Evolutionary conservation across 2,329 filamentous ascomycete genomes (phyloP), one percentile per base, ranked within the genome.

Genomic region (Fusarium tuaranense): DNA sequence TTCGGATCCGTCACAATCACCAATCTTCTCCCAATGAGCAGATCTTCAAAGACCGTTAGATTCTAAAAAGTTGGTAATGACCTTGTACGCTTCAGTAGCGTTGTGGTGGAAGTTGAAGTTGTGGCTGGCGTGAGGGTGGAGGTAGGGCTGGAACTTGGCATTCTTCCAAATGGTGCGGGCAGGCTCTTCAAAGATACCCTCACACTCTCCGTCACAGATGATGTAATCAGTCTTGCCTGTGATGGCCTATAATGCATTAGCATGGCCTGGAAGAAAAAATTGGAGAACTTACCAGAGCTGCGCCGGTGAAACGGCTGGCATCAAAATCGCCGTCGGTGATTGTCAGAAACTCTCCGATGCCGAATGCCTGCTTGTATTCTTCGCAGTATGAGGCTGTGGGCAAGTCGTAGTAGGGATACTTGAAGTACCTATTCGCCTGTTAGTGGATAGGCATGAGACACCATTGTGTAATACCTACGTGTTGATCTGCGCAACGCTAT

Each of bases 161-260:
- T 71, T 73, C 16, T 58, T 63, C 68, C 68, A 77, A 32, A 78
- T 69, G 38, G 70, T 69, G 18, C 69, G 62, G 14, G 75, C 72
- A 7, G 76, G 76, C 62, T 76, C 73, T 18, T 78, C 78, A 53
- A 79, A 79, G 51, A 80, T 76, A 58, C 71, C 69, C 22, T 68
- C 65, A 48, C 79, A 80, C 41, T 80, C 77, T 44, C 66, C 75
- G 22, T 79, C 78, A 9, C 76, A 76, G 48, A 79, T 72, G n/a
- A 78, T 63, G 55, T 77, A 79, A 59, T 78, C 71, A 0, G 59
- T 71, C 44, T 73, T 62, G 6, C 70, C 72, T 1, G 71, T 68
- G 27, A 75, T 73, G 5, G 72, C 68, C 70, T 72, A 20, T 2
- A 14, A 4, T n/a, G 14, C 6, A 25, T 73, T 30, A 71, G 34